Evolutionary conservation across 2,329 filamentous ascomycete species (phyloP).

Genomic region (Aspergillus hiratsukae): DNA sequence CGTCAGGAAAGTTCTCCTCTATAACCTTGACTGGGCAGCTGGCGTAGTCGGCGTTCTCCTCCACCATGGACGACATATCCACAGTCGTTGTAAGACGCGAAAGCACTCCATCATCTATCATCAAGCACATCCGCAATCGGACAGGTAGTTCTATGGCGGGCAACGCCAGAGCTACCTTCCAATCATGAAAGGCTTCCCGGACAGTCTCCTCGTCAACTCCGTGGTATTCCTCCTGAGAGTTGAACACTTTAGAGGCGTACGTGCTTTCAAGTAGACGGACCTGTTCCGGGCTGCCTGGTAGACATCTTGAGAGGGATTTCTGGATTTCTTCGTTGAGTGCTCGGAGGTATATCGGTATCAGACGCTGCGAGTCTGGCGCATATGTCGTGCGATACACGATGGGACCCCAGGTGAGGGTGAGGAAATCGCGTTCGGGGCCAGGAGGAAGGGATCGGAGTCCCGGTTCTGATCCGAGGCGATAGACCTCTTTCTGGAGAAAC

Average conservation of each 20-base stretch:
- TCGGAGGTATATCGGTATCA: conserved; percentile 53
- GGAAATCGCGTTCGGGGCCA: conserved; percentile 24
- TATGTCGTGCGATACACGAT: conserved; percentile 27
- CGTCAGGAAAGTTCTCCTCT: conserved; percentile 28
- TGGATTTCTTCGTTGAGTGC: conserved; percentile 57
- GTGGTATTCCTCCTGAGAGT: conserved; percentile 9
- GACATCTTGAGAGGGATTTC: conserved; percentile 12
- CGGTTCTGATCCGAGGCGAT: conserved; percentile 20
- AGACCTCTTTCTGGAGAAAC: conserved; percentile 27
- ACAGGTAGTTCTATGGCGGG: conserved; percentile 24
- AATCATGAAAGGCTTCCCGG: conserved; percentile 24
- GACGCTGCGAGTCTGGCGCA: conserved; percentile 20
- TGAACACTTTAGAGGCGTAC: conserved; percentile 27
- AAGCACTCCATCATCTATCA: conserved; percentile 24
- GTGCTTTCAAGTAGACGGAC: conserved; percentile 13
- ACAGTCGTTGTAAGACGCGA: conserved; percentile 12
- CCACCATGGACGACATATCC: conserved; percentile 10
- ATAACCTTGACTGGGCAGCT: conserved; percentile 23
- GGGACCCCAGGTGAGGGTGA: conserved; percentile 27
- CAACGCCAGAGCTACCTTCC: conserved; percentile 23
- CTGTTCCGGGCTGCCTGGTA: conserved; percentile 20
- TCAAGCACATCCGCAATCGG: conserved; percentile 22
- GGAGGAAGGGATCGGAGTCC: conserved; percentile 23
- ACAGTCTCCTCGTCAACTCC: conserved; percentile 15
- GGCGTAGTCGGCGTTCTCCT: conserved; percentile 8